A percentile compares a stretch with the other conserved stretches of the same genome.
phyloP scores from a whole-genome alignment of 768 basidiomycete species.

The Russula abietina region DNA sequence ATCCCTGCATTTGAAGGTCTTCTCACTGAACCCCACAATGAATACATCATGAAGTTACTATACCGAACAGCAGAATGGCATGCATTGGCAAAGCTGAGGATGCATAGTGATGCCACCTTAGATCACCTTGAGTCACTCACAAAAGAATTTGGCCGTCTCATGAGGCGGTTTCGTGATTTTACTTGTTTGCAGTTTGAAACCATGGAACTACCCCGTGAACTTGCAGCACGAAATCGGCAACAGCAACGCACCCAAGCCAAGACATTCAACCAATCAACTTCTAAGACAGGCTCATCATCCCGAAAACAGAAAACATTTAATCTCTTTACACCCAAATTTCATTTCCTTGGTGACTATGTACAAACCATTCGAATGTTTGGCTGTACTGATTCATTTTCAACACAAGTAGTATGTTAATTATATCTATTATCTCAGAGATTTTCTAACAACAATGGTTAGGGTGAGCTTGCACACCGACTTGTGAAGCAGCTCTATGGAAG shows the following conservation, averaged over 20 bases:
- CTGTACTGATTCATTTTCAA: neutral
- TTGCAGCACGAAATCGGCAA: neutral
- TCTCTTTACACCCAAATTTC: neutral
- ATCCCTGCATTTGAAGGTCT: neutral
- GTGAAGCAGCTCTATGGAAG: neutral
- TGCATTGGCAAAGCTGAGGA: neutral
- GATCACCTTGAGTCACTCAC: too few relatives aligned
- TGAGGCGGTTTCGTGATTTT: too few relatives aligned
- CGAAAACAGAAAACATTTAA: too few relatives aligned
- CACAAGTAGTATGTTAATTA: too few relatives aligned
- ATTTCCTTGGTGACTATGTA: neutral
- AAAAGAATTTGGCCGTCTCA: too few relatives aligned
- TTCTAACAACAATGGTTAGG: too few relatives aligned
- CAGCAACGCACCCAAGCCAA: too few relatives aligned
- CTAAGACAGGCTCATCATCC: too few relatives aligned
- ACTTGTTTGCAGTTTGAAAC: too few relatives aligned
- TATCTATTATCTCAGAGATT: too few relatives aligned
- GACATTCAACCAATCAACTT: too few relatives aligned
- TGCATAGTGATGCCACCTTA: neutral
- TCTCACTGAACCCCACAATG: neutral
- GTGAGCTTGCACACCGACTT: neutral
- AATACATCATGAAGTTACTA: neutral
- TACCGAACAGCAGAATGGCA: neutral
- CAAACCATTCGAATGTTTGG: neutral
- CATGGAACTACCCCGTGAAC: too few relatives aligned